Evolutionary conservation across 192 early-diverging fungal species (phyloP), one percentile per base, ranked within the genome.

Genomic region (Mortierella antarctica): DNA sequence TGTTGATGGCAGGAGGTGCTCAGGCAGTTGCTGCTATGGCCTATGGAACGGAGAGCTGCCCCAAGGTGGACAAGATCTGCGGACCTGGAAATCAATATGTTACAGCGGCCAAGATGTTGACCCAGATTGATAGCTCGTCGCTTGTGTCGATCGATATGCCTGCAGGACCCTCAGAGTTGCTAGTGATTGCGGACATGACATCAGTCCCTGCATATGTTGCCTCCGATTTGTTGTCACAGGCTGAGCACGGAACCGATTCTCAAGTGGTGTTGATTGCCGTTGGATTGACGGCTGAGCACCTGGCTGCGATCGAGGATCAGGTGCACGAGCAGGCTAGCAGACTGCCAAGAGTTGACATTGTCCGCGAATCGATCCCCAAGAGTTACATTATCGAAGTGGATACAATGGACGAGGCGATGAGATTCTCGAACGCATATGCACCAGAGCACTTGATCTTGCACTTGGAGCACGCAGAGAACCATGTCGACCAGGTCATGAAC

Each of bases 31-130:
- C 96, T 20, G 97, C 97, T 11, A 94, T 99, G 94, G 98, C 98
- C n/a, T 98, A 98, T 73, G 98, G 98, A 48, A 99, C 98, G 5
- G 92, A 95, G 76, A 89, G 89, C 0, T 92, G 98, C 51, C 96
- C 97, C 62, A 99, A 99, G 86, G 98, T 99, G 10, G 98, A 99
- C 84, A 99, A 99, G 92, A 99, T 99, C 83, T 99, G 96, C 85
- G 98, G 98, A 41, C 98, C 98, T 10, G 98, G 98, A 49, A 99
- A 99, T 84, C 98, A 99, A 84, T 99, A 95, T 82, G 98, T 99
- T n/a, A 99, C 98, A 5, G 96, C 97, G 7, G 97, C 98, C 67
- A 99, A 99, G 88, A 98, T 99, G 96, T 67, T 94, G 58, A 92
- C 92, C 4, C 97, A 93, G 91, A 97, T 95, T 86, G 97, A 99